Evolutionary conservation across 495 filamentous ascomycete genomes (phyloP), one percentile per base, ranked within the genome.

Genomic region (Sporormia fimetaria): DNA sequence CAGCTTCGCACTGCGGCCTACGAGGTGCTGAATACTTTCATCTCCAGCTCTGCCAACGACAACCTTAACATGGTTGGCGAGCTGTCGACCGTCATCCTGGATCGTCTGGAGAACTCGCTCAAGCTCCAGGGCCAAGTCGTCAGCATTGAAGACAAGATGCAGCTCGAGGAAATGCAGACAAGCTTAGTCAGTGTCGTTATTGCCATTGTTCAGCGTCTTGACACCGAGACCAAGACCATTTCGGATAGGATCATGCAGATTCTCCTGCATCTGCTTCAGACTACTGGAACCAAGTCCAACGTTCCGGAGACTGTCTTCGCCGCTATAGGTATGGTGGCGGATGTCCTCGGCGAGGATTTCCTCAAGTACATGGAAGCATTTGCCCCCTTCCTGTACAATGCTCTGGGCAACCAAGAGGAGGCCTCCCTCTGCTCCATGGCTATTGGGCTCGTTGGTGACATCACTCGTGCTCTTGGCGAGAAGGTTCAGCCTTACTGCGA

Each of bases 1-100:
- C 74, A 87, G 55, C 78, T 96, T n/a, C 82, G 90, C 37, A 96
- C 90, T 47, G 92, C 90, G 33, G 87, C 88, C n/a, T 98, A 98
- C 52, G 90, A 98, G 60, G 90, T 98, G 28, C 71, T 98, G 23
- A 93, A 87, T 63, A 77, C 83, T 0, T 96, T 95, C 54, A 83
- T 96, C 33, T 77, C 78, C 40, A 90, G 86, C 58, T 73, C 87
- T 47, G 92, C 87, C 12, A 80, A 80, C 38, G 86, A 93, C 52
- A 90, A 79, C 62, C 68, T 96, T 37, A 63, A 67, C 10, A 73
- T 83, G 52, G 75, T 98, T 55, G 90, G 81, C 6, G 76, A 67
- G 12, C 71, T 96, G 24, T 88, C 80, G 5, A 76, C 81, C 33
- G 77, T 94, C 15, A 78, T 93, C 45, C 71, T 96, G 45, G 77